Evolutionary conservation across 176 grass and related monocot species (phyloP), one percentile per base, ranked within the genome.

Genomic region (Canna indica): DNA sequence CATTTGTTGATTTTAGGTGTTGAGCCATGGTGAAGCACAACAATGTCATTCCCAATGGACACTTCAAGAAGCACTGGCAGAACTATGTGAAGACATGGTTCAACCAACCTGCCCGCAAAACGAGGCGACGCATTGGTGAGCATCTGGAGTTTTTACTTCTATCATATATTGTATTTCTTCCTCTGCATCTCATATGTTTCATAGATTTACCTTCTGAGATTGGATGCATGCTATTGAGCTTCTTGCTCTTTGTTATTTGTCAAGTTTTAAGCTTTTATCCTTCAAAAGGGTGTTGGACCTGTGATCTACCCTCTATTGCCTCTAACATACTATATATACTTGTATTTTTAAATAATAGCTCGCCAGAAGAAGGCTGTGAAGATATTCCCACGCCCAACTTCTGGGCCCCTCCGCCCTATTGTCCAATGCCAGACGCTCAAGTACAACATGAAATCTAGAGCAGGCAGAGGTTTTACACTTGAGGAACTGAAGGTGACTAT

Each of bases 361-460:
- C 80, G 87, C 18, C 91, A 95, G 29, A 90, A 87, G 82, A 95
- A 95, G 72, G 91, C 91, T 33, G 91, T 87, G 30, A 90, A 95
- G 73, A 95, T 95, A 38, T 95, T 95, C 73, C 91, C 91, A 0
- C 86, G 84, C 38, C 87, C 91, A 8, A 95, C 91, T 42, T 46
- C 87, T 22, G 91, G 91, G 5, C 79, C 82, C 0, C 81, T 90
- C 59, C 84, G 84, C 54, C 91, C 91, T 17, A 64, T 95, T 45
- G 91, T 95, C 20, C 91, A 90, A n/a, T 95, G 91, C 47, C 91
- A 83, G 62, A 83, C 91, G 0, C 84, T 69, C 15, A 95, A 95
- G 73, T 95, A 95, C 70, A 95, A 95, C 73, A 90, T 95, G 91
- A 95, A 95, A 64, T 81, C 91, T 0, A 85, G 90, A 64, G 86